These are phyloP conservation scores for Yarrowia deformans DNA, from an alignment of 805 yeast species.

Conservation along the genomic window DNA sequence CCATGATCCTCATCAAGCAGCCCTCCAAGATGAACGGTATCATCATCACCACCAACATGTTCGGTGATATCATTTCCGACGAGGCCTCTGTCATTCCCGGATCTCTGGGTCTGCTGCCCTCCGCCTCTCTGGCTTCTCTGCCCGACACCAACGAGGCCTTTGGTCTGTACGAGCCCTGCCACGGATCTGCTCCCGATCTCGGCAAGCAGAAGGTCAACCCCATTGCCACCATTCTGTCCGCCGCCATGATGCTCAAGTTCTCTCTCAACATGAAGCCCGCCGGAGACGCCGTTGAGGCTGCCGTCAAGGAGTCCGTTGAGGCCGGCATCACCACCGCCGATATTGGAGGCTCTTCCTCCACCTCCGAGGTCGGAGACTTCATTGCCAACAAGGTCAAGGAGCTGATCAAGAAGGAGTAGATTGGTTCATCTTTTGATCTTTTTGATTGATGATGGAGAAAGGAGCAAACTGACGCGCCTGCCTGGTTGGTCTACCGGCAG, in stretches of 20 bases:
- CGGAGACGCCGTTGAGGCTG: conserved; percentile 87
- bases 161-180: conserved; percentile 98
- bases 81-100: conserved; percentile 99
- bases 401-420: conserved; percentile 51
- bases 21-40: conserved; percentile 94
- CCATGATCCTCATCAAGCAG: conserved; percentile 92
- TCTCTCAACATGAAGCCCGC: conserved; percentile 83
- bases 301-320: conserved; percentile 84
- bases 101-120: conserved; percentile 92
- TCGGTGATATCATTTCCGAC: conserved; percentile 97
- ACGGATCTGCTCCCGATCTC: conserved; percentile 97
- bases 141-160: conserved; percentile 95
- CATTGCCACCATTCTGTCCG: conserved; percentile 91
- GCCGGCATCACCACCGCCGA: conserved; percentile 90
- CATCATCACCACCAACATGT: conserved; percentile 92
- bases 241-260: conserved; percentile 95
- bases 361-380: conserved; percentile 94
- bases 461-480: conserved; percentile 8
- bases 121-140: conserved; percentile 95
- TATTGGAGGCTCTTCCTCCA: conserved; percentile 81
- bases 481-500: conserved; percentile 18
- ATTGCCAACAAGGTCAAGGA: conserved; percentile 74
- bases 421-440: not conserved
- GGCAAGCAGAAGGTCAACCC: conserved; percentile 90
- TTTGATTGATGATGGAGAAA: not conserved